Evolutionary conservation across 177 flowering plant genomes (phyloP), one percentile per base, ranked within the genome.

Genomic region (Vitis hybrid): DNA sequence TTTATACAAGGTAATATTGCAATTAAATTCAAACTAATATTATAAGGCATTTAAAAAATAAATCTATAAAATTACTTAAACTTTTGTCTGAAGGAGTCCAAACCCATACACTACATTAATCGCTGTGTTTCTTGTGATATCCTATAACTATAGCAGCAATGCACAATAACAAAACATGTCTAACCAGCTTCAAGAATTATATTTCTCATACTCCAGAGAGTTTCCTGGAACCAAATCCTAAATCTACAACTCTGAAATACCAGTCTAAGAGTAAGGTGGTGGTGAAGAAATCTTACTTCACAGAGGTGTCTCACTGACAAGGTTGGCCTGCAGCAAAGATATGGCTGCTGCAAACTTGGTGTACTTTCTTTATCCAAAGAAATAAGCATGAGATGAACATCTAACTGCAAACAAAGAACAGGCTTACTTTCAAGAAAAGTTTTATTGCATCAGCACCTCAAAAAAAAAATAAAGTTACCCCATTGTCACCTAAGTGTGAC

Each of bases 301-400:
- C 88, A 68, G 11, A 91, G 82, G 63, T 87, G 86, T 72, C 78
- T 80, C 56, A 91, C 76, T 15, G 90, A 79, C 81, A 83, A 70
- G 51, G 77, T 81, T 4, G 90, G 88, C 18, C 82, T 84, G 81
- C 94, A 88, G 72, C 90, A 77, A 50, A 91, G 85, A 67, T 86
- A 84, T 14, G 87, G 92, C 60, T 81, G 78, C 76, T 76, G 78
- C 86, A 87, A 80, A 74, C 78, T 77, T 49, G 85, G 89, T 67
- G 75, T 52, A 66, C 69, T 81, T 76, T 80, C 64, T 60, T 81
- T 78, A 59, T 85, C 83, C 77, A 83, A 66, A 54, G 91, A 82
- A 72, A 85, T 60, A 66, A 88, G 89, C 64, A 66, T 74, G 72
- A 88, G 79, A 71, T 83, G 86, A 65, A 87, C 70, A 81, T 87